Percentiles rank a stretch among this genome's conserved stretches.
These are phyloP conservation scores for Cymbidium sinense DNA, from an alignment of 106 monocot species.

Conservation along the genomic window DNA sequence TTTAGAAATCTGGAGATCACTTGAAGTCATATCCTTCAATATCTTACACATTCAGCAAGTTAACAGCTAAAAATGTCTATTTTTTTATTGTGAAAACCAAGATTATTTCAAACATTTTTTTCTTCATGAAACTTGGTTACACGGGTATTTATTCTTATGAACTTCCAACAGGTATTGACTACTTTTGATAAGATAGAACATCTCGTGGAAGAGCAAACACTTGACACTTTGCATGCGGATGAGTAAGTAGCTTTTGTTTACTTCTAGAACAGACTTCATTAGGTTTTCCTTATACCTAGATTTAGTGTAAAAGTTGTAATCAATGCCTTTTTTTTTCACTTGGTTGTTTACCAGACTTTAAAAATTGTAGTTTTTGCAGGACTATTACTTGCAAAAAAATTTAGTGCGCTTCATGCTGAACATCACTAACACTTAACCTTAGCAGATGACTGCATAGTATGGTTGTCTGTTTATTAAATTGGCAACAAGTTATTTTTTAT, in stretches of 20 bases:
- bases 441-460: neutral
- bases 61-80: neutral
- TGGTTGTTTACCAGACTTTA: neutral
- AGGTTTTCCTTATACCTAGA: neutral
- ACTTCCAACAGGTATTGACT: neutral
- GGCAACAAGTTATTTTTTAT: neutral
- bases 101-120: neutral
- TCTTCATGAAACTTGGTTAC: neutral
- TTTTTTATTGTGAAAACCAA: neutral
- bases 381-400: neutral
- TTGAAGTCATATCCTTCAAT: neutral
- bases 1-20: neutral
- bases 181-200: conserved; percentile 11
- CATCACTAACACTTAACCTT: neutral
- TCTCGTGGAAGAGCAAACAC: conserved; percentile 5
- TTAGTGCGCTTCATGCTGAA: neutral
- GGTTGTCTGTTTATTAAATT: neutral
- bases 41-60: neutral
- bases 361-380: neutral
- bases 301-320: neutral
- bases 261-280: neutral
- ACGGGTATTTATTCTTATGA: neutral
- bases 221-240: conserved; percentile 5
- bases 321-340: neutral
- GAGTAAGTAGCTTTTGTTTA: conserved; percentile 7